Evolutionary conservation across 106 monocot genomes (phyloP).

Genomic region (Apostasia shenzhenica): DNA sequence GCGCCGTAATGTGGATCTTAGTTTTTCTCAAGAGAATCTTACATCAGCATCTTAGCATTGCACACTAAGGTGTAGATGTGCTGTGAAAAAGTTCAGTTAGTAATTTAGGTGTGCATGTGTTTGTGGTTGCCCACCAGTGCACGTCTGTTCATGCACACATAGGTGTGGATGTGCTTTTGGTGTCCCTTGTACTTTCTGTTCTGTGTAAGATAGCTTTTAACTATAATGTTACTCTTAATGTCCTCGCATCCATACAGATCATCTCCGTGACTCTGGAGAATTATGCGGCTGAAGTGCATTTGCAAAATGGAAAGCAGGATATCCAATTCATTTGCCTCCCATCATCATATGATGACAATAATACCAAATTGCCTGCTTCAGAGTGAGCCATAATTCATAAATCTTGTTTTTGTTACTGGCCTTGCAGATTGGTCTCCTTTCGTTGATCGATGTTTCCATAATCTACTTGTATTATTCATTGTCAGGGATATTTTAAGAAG

Average conservation of each 20-base stretch:
- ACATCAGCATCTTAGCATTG: no score
- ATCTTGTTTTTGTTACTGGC: background rate
- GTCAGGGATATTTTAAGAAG: conserved; percentile 43
- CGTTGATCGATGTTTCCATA: background rate
- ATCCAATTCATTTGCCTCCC: conserved; percentile 2
- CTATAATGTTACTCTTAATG: no score
- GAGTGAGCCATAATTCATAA: conserved; percentile 19
- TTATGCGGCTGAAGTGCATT: conserved; percentile 33
- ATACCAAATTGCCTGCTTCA: conserved; percentile 15
- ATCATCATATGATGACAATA: conserved; percentile 8
- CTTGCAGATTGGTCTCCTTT: background rate
- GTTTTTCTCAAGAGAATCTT: no score
- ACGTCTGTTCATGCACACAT: no score
- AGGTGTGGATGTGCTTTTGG: no score
- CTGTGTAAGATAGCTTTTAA: no score
- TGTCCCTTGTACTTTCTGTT: no score
- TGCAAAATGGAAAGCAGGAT: conserved; percentile 21
- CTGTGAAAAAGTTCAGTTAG: no score
- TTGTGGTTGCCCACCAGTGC: no score
- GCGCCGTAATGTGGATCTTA: no score
- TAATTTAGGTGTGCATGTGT: no score
- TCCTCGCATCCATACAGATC: conserved; percentile 36
- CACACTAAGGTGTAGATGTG: no score
- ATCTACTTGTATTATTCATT: conserved; percentile 2
- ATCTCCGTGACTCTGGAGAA: conserved; percentile 56